These are phyloP conservation scores for Nymphaea colorata DNA, from an alignment of 164 flowering plant species.

Conservation along the genomic window DNA sequence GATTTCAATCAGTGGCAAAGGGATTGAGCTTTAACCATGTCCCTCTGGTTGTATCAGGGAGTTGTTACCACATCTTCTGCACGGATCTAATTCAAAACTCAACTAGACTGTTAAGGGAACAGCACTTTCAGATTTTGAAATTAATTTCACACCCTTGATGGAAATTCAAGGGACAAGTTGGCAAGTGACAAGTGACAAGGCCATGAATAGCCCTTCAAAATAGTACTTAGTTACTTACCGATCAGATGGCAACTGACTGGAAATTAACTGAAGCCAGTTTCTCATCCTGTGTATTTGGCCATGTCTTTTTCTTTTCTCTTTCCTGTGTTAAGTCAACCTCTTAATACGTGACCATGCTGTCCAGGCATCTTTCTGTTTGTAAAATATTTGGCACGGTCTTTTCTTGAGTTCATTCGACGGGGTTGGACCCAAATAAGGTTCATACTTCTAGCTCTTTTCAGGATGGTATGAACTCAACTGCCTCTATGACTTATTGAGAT, in stretches of 20 bases:
- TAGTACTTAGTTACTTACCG: background rate
- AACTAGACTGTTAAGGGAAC: constrained; percentile 76
- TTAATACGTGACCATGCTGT: background rate
- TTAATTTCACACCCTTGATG: constrained; percentile 50
- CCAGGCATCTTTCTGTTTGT: background rate
- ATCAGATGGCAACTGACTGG: background rate
- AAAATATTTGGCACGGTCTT: background rate
- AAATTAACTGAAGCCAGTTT: background rate
- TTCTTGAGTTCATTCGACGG: background rate
- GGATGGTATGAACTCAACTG: too few species aligned
- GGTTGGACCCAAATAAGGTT: background rate
- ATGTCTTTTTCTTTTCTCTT: background rate
- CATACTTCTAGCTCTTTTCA: too few species aligned
- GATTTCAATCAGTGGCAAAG: background rate
- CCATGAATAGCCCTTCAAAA: background rate
- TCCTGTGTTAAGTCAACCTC: background rate
- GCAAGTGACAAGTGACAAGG: background rate
- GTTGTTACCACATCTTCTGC: constrained; percentile 40
- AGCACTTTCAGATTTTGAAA: constrained; percentile 50
- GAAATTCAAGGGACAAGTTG: background rate
- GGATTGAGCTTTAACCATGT: constrained; percentile 2
- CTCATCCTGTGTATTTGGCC: background rate
- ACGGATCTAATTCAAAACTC: constrained; percentile 58
- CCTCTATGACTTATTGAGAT: too few species aligned
- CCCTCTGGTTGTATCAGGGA: constrained; percentile 29